Evolutionary conservation across 1,139 yeast genomes (phyloP), one percentile per base, ranked within the genome.

Genomic region (Wickerhamomyces sp.): DNA sequence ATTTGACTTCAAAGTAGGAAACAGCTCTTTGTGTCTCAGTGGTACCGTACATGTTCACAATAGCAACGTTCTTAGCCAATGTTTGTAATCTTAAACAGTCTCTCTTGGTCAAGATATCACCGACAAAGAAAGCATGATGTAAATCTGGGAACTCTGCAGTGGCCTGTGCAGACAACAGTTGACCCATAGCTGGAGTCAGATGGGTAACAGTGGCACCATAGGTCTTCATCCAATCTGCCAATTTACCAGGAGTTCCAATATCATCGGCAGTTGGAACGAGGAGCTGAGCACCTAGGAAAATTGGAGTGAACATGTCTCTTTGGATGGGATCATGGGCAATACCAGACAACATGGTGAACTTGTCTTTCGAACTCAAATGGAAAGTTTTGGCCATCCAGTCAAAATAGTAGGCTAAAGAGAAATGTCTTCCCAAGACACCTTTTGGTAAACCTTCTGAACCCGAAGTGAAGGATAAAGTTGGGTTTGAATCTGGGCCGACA

Each of bases 131-230:
- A 2, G 98, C 98, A 58, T 89, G 96, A 54, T 87, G 96, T 45
- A 93, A 71, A 7, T 78, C 57, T 17, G 95, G 91, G 55, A 93
- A 84, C 39, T 84, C 80, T 6, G 94, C 80, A n/a, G 84, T 70
- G 17, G 98, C 98, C 62, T 91, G 96, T 2, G 98, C 96, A 46
- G 95, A 83, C 52, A 93, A 70, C 42, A 91, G 68, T 62, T 91
- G 99, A 43, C 99, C 99, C 98, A 93, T 91, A 4, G 98, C 98
- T 7, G 99, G 99, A 1, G 99, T 91, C 61, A 91, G 72, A 59
- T 91, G 99, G 1, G 99, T 91, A 1, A 91, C 96, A 4, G 96
- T 82, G 20, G 97, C 96, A 16, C 85, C 86, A 51, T 88, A 77
- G 42, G 72, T 78, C 25, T 83, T 78, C 95, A 93, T 88, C 99